Base-by-base conservation (phyloP, 2,329 filamentous ascomycete species). In the Ceratocystiopsis sp. region DNA sequence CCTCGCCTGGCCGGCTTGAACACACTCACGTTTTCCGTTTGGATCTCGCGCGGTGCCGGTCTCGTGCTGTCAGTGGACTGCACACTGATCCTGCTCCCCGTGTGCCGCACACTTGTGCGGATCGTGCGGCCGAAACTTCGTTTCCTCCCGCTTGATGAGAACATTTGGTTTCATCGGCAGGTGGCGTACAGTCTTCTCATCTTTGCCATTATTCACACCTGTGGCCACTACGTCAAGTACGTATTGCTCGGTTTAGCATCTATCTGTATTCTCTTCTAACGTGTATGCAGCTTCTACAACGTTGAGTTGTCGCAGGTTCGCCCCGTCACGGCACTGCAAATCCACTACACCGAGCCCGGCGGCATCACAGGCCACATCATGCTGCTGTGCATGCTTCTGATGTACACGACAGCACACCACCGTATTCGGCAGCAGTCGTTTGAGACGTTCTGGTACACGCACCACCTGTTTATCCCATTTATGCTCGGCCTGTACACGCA, bases 361-460 rank as follows among this genome's bases (percentile, higher is more conserved):
- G 91, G 91, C 48, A 82, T 96, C 49, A 98, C 91, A 2, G 91
- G 91, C 8, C 91, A 98, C 61, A 73, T 95, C 49, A 98, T 98
- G 91, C 73, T 96, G 21, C 69, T 98, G n/a, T 96, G 87, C 71
- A 98, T 98, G 91, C 66, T 98, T 49, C 65, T 98, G 49, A 98
- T 98, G 71, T 98, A 93, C 64, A 98, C 91, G 1, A 95, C 87
- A 0, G 82, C 91, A 3, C 91, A 98, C 57, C 73, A 81, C 54
- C 82, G 84, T 51, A 96, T 98, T 51, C 82, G 91, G 43, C 89
- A 96, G 59, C 91, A 98, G 59, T 93, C 85, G 0, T 98, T 87
- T 57, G 91, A 98, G 64, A 93, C 89, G 0, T 98, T 98, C 60
- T 98, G 91, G 91, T 98, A 98, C 63, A 94, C 86, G 0, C 91